Evolutionary conservation across 108 stramenopile species (phyloP).

Genomic region (Seminavis robusta): DNA sequence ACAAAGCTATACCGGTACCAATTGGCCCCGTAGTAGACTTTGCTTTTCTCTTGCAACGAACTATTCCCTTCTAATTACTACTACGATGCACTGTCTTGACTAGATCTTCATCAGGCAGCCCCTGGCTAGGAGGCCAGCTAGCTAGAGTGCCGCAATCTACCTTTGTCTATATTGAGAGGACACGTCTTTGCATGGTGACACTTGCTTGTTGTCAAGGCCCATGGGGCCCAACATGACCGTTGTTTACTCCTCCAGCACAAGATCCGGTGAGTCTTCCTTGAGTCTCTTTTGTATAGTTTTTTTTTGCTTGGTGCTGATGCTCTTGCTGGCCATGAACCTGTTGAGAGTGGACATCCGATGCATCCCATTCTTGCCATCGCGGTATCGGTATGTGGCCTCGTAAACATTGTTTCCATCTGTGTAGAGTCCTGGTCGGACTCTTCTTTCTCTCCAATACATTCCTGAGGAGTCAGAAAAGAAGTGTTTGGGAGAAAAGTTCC

Average conservation of each 20-base stretch:
- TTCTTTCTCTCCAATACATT: conserved; percentile 82
- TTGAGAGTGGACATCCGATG: conserved; percentile 50
- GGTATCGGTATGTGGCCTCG: conserved; percentile 73
- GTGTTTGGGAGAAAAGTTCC: conserved; percentile 83
- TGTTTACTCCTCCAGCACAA: conserved; percentile 67
- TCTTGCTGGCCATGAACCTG: conserved; percentile 37
- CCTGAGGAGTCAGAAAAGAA: conserved; percentile 79
- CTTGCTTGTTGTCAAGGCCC: too few species aligned
- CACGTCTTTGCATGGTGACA: too few species aligned
- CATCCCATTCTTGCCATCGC: conserved; percentile 82
- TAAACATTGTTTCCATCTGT: conserved; percentile 77
- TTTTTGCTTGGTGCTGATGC: conserved; percentile 34
- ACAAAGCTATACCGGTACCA: too few species aligned
- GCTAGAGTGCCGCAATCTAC: too few species aligned
- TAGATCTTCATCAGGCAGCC: too few species aligned
- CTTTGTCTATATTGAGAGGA: too few species aligned
- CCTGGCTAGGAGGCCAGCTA: too few species aligned
- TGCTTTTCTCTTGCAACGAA: too few species aligned
- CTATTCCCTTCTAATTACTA: too few species aligned
- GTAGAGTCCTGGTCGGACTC: conserved; percentile 75
- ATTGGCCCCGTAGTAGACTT: too few species aligned
- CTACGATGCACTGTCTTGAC: too few species aligned
- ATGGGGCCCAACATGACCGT: too few species aligned
- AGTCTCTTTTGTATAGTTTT: conserved; percentile 46
- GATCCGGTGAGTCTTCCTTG: conserved; percentile 69